Evolutionary conservation across 2,329 filamentous ascomycete species (phyloP).

Genomic region (Westerdykella aurantiaca): DNA sequence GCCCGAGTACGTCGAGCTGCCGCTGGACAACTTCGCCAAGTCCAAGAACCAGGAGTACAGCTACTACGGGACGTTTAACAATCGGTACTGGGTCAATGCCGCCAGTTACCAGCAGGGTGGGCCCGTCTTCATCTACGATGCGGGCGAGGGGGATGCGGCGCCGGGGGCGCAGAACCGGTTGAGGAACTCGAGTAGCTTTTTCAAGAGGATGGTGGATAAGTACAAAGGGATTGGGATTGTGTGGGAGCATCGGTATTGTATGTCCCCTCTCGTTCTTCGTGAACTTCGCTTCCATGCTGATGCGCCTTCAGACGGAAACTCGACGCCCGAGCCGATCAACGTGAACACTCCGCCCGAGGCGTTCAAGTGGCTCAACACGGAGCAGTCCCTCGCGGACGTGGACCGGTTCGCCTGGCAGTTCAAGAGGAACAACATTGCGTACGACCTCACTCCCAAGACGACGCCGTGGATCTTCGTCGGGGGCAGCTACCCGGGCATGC

Average conservation of each 20-base stretch:
- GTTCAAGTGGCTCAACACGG: constrained; percentile 36
- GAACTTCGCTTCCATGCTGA: neutral
- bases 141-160: constrained; percentile 30
- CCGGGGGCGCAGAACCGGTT: constrained; percentile 20
- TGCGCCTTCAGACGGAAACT: constrained; percentile 32
- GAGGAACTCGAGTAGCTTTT: constrained; percentile 27
- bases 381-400: constrained; percentile 41
- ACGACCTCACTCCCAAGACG: constrained; percentile 29
- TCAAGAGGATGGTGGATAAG: constrained; percentile 33
- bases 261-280: constrained; percentile 4
- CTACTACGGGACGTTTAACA: constrained; percentile 28
- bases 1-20: constrained; percentile 32
- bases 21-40: constrained; percentile 33
- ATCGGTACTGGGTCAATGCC: constrained; percentile 35
- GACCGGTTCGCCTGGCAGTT: constrained; percentile 38
- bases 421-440: constrained; percentile 29
- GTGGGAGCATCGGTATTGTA: constrained; percentile 39
- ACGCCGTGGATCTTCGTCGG: constrained; percentile 39
- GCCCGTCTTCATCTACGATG: constrained; percentile 37
- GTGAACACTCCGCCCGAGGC: constrained; percentile 28
- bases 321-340: constrained; percentile 29
- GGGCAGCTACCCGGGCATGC: constrained; percentile 36
- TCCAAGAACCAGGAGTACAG: constrained; percentile 16
- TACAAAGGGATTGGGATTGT: constrained; percentile 36
- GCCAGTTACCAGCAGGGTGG: constrained; percentile 31